A percentile compares a stretch with the other conserved stretches of the same genome.
phyloP scores from a whole-genome alignment of 2,329 filamentous ascomycete species.

The Leptosphaerulina australis region DNA sequence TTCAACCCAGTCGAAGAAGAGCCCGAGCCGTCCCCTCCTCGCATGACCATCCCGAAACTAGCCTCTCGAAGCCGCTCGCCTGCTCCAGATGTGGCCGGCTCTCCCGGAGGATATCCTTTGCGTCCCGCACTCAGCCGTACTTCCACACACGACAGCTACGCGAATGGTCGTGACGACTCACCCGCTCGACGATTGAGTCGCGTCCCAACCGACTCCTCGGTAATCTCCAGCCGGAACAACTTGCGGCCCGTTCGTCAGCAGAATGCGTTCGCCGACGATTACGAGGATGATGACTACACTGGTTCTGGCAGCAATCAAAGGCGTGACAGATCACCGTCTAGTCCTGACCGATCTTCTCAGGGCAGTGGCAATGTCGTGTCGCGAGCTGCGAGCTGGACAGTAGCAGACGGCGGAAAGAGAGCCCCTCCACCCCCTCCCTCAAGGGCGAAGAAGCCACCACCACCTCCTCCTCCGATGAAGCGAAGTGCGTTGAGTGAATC shows the following conservation, averaged over 20 bases:
- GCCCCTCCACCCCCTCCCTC: conserved; percentile 63
- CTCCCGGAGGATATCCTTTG: conserved; percentile 41
- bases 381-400: conserved; percentile 58
- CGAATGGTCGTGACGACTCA: conserved; percentile 60
- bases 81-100: conserved; percentile 35
- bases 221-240: conserved; percentile 56
- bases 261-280: conserved; percentile 45
- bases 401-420: conserved; percentile 52
- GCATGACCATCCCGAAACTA: conserved; percentile 53
- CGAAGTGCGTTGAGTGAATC: conserved; percentile 56
- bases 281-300: conserved; percentile 44
- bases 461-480: conserved; percentile 69
- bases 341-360: conserved; percentile 54
- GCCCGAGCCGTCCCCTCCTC: conserved; percentile 56
- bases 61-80: conserved; percentile 53
- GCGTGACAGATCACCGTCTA: conserved; percentile 58
- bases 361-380: conserved; percentile 57
- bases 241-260: conserved; percentile 51
- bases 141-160: conserved; percentile 65
- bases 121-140: conserved; percentile 59
- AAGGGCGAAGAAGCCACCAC: conserved; percentile 68
- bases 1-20: conserved; percentile 65
- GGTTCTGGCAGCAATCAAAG: conserved; percentile 35
- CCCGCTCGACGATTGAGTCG: conserved; percentile 58
- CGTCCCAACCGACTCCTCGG: conserved; percentile 61